A percentile compares a stretch with the other conserved stretches of the same genome.
Conservation (phyloP, 441 rosid species). For the Isatis lusitanica region DNA sequence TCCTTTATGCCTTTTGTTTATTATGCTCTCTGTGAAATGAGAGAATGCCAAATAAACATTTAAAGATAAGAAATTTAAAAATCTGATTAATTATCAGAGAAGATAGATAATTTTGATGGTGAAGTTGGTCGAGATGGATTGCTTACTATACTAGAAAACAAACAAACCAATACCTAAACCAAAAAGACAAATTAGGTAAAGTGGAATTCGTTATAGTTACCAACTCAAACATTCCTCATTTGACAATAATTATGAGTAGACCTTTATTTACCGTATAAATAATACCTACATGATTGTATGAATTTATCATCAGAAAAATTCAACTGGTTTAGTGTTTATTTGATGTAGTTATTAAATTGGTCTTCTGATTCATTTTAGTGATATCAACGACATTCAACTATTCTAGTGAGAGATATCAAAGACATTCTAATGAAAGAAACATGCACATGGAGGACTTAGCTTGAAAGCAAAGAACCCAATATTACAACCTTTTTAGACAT, state of each 20-base stretch:
- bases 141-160: constrained; percentile 33
- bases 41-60: background rate
- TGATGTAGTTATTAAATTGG: no score
- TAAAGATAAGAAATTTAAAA: background rate
- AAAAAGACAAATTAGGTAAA: constrained; percentile 30
- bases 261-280: background rate
- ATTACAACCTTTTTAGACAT: background rate
- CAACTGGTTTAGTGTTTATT: no score
- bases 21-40: background rate
- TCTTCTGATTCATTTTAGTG: background rate
- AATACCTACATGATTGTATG: background rate
- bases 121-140: constrained; percentile 36
- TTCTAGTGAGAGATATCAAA: background rate
- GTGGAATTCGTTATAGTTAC: constrained; percentile 32
- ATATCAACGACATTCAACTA: no score
- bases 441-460: constrained; percentile 40
- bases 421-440: background rate
- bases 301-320: background rate
- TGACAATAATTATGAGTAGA: background rate
- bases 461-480: constrained; percentile 54
- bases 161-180: constrained; percentile 29
- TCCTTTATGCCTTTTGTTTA: constrained; percentile 21
- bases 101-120: constrained; percentile 15
- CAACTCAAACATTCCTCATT: constrained; percentile 30
- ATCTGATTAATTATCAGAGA: background rate